Evolutionary conservation across 495 filamentous ascomycete genomes (phyloP).

Genomic region (Staphylotrichum tortipilum): DNA sequence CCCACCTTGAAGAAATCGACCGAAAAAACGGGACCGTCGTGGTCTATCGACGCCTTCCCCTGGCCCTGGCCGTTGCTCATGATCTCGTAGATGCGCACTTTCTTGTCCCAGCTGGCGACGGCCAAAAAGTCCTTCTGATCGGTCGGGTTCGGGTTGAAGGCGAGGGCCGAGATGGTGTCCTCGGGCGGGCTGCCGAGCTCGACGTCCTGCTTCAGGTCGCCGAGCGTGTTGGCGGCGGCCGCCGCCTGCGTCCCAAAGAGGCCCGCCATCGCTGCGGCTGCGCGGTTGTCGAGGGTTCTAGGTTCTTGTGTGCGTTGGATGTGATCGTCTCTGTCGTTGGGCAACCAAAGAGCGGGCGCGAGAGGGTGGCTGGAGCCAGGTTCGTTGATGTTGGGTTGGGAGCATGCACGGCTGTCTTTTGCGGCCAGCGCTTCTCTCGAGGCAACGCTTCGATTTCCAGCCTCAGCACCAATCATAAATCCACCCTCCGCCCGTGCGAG

Average conservation of each 20-base stretch:
- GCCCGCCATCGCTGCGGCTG: conserved; percentile 42
- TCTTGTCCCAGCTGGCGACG: conserved; percentile 86
- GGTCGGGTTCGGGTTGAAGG: conserved; percentile 55
- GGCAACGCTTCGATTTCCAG: background rate
- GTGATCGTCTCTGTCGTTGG: background rate
- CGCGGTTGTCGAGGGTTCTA: background rate
- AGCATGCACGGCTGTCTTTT: too few relatives aligned
- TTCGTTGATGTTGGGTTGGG: too few relatives aligned
- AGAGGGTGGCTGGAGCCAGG: too few relatives aligned
- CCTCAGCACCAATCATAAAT: too few relatives aligned
- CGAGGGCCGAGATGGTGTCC: conserved; percentile 75
- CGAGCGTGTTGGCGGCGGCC: conserved; percentile 59
- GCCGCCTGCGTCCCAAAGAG: conserved; percentile 57
- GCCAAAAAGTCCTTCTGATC: conserved; percentile 62
- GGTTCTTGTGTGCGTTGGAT: too few relatives aligned
- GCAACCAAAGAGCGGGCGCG: too few relatives aligned
- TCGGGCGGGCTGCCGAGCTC: conserved; percentile 65
- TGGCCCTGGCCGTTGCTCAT: conserved; percentile 57
- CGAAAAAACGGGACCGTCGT: conserved; percentile 65
- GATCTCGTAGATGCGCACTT: conserved; percentile 84
- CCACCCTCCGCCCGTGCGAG: too few relatives aligned
- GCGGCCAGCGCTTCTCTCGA: too few relatives aligned
- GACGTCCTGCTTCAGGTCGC: conserved; percentile 86
- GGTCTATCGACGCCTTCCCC: conserved; percentile 63
- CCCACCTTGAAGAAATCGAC: conserved; percentile 75